Evolutionary conservation across 371 early-diverging fungal genomes (phyloP), one percentile per base, ranked within the genome.

Genomic region (Chytridiales sp.): DNA sequence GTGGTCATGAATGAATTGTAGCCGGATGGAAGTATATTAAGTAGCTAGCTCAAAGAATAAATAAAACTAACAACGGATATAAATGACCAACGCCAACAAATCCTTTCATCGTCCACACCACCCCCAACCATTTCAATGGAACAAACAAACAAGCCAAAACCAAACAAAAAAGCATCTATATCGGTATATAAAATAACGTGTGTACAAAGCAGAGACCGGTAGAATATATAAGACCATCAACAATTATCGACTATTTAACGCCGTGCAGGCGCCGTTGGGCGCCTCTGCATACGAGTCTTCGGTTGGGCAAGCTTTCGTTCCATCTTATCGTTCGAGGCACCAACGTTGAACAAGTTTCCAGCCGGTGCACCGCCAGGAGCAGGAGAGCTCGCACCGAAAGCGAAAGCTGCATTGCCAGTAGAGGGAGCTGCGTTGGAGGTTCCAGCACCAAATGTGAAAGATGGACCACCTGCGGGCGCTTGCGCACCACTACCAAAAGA

Each of bases 301-400:
- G 51, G 51, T 38, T 51, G 51, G 4, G 51, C 51, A 51, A 51
- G 51, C 51, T 51, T 51, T n/a, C 51, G n/a, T n/a, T n/a, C n/a
- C n/a, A n/a, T 31, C 17, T 38, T 8, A 11, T 38, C 38, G 8
- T 35, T 38, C 4, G 13, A 21, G 5, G 35, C 8, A 4, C 51
- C 51, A 4, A 38, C 36, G 36, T 51, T 51, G 51, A 51, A 51
- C 13, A 22, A 22, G 21, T 22, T 21, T 34, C 51, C 51, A 34
- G 26, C 30, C 17, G 8, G 5, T 26, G 30, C 48, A n/a, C n/a
- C n/a, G n/a, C n/a, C n/a, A n/a, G n/a, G n/a, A n/a, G n/a, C n/a
- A n/a, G n/a, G n/a, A n/a, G n/a, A n/a, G n/a, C n/a, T n/a, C n/a
- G n/a, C n/a, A n/a, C n/a, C n/a, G n/a, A n/a, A n/a, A n/a, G n/a